A percentile compares a stretch with the other conserved stretches of the same genome.
Conservation (phyloP, 2,329 filamentous ascomycete species). For the Claviceps lovelessii region DNA sequence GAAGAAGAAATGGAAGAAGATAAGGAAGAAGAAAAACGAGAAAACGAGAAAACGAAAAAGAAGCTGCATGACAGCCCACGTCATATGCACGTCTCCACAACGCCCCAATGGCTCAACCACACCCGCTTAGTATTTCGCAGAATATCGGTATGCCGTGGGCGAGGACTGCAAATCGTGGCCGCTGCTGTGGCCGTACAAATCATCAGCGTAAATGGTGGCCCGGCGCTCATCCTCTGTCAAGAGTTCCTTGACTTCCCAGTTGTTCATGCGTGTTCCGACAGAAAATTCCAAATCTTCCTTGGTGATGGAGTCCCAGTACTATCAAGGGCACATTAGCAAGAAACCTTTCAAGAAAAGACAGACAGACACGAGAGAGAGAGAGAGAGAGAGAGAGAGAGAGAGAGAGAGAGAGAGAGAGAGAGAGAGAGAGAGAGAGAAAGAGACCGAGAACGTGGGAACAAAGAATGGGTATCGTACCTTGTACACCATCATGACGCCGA, state of each 20-base stretch:
- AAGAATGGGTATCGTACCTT: conserved; percentile 44
- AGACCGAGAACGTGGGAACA: neutral
- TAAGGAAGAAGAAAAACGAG: no score
- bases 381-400: no score
- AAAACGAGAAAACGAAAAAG: no score
- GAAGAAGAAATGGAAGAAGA: no score
- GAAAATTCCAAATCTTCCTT: conserved; percentile 97
- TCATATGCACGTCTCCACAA: no score
- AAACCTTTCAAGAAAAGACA: no score
- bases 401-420: neutral
- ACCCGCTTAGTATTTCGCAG: conserved; percentile 28
- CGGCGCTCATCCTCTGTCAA: conserved; percentile 69
- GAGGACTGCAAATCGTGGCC: conserved; percentile 39
- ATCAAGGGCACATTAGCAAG: conserved; percentile 6
- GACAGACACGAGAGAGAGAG: neutral
- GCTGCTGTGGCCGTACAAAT: conserved; percentile 44
- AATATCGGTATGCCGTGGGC: conserved; percentile 28
- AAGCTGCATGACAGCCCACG: no score
- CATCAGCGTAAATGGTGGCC: conserved; percentile 56
- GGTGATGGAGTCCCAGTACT: conserved; percentile 99
- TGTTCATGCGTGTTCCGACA: conserved; percentile 86
- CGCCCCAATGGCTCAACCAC: neutral
- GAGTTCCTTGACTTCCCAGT: conserved; percentile 95
- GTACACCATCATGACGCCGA: conserved; percentile 99
- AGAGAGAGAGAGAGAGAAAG: neutral